Base-by-base conservation (phyloP, 495 filamentous ascomycete species). In the Aspergillus homomorphus region DNA sequence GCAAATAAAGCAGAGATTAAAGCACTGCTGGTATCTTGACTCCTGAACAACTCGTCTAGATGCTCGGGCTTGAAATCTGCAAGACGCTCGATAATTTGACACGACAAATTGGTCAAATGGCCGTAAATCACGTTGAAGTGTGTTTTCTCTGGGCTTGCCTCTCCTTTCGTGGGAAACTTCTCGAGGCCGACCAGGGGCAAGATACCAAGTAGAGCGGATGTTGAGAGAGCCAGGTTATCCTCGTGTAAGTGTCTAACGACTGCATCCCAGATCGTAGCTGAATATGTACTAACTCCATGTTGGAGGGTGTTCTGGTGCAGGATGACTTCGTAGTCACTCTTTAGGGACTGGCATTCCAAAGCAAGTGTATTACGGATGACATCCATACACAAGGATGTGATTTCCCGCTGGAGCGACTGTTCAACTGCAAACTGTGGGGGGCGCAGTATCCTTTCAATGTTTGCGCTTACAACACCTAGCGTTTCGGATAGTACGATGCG, bases 61-160 rank as follows among this genome's bases (percentile, higher is more conserved):
- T 89, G 78, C 18, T 78, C 75, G 6, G 84, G 79, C 20, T 75
- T 77, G 67, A 94, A 95, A 53, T 91, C 87, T 30, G 83, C 84
- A 26, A 97, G 69, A 9, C 89, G 83, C 56, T 89, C 87, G 41
- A 96, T 80, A 28, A 93, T 84, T 54, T 84, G 82, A 28, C 84
- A 84, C 19, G 93, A 83, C 2, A 88, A 79, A 49, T 84, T 80
- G 21, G 85, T 85, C 7, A 92, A 80, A 60, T 88, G 79, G 15
- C 83, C 80, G 57, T 89, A 89, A 42, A 86, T 83, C 45, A 77
- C 68, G 64, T 96, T 96, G 76, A 92, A 97, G 42, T 85, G 80
- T 8, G 74, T 76, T 52, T 87, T 82, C 51, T 83, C 76, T 59
- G 81, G 73, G 2, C 69, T 70, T 51, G 79, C 71, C 57, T 73